Conservation (phyloP, 768 basidiomycete species). For the Podaxis sp. region DNA sequence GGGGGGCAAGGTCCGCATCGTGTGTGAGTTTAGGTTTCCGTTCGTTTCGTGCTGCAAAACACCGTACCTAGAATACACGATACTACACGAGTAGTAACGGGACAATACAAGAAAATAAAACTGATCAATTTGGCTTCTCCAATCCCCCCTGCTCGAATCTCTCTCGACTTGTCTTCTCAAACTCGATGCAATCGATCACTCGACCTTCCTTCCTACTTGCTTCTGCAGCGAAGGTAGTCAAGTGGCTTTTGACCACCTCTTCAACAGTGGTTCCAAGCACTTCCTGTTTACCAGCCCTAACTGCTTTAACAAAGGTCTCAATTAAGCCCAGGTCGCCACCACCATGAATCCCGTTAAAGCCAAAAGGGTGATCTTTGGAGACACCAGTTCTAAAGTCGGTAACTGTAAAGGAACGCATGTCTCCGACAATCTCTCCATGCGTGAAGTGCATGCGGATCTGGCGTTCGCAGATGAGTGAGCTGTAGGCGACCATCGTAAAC, state of each 20-base stretch:
- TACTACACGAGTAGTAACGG: neutral
- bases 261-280: conserved; percentile 60
- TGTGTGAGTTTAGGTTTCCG: neutral
- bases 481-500: conserved; percentile 88
- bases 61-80: neutral
- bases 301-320: conserved; percentile 72
- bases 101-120: too few relatives aligned
- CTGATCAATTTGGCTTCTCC: neutral
- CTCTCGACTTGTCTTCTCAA: conserved; percentile 40
- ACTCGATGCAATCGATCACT: conserved; percentile 66
- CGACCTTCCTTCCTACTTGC: conserved; percentile 62
- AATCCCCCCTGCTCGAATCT: conserved; percentile 1
- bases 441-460: conserved; percentile 83
- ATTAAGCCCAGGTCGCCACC: conserved; percentile 81
- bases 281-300: conserved; percentile 57
- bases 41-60: neutral
- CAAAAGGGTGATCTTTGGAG: conserved; percentile 26
- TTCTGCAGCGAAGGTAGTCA: conserved; percentile 89
- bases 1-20: too few relatives aligned
- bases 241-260: conserved; percentile 72
- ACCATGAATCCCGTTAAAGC: conserved; percentile 71
- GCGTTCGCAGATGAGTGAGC: conserved; percentile 75
- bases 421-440: conserved; percentile 84
- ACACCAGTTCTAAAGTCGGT: conserved; percentile 65
- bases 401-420: conserved; percentile 73